A percentile compares a stretch with the other conserved stretches of the same genome.
Evolutionary conservation across 345 rosid species (phyloP).

Genomic region (sweet orange (Citrus sinensis)): DVS_A1.0 CM039161.1:1188001-1188500

Average conservation of each 20-base stretch:
- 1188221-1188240: too few relatives aligned
- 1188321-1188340: rapidly evolving
- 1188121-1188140: too few relatives aligned
- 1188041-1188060: too few relatives aligned
- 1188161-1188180: neutral
- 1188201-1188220: too few relatives aligned
- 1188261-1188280: rapidly evolving
- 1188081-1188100: neutral
- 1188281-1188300: rapidly evolving
- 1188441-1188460: too few relatives aligned
- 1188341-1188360: rapidly evolving
- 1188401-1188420: rapidly evolving
- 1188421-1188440: rapidly evolving
- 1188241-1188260: too few relatives aligned
- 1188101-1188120: neutral
- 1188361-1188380: rapidly evolving
- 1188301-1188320: rapidly evolving
- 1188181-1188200: too few relatives aligned
- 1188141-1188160: neutral
- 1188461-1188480: too few relatives aligned
- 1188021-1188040: too few relatives aligned
- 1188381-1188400: rapidly evolving
- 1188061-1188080: too few relatives aligned
- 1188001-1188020: too few relatives aligned
- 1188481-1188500: too few relatives aligned